Evolutionary conservation across 2,329 filamentous ascomycete species (phyloP), one percentile per base, ranked within the genome.

Genomic region (Sporothrix inflata): DNA sequence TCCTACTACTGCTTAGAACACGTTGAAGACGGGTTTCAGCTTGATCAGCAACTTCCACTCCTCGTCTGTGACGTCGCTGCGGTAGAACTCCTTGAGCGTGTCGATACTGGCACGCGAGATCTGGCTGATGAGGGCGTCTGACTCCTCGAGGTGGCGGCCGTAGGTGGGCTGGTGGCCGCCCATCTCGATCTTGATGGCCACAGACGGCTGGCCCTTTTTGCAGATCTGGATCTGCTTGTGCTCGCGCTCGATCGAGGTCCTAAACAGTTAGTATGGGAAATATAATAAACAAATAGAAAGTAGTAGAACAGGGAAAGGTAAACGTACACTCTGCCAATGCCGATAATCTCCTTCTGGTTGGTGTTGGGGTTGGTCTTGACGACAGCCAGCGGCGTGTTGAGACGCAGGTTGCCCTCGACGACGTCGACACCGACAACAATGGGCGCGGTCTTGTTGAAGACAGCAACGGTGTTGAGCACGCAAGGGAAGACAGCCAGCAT

Each of bases 371-470:
- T 97, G 74, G 87, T 89, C 84, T 93, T 97, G 74, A 99, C 90
- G 3, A 91, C 94, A 1, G 94, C 92, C 76, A 99, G 91, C 7
- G 96, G 96, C 6, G 97, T 98, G 81, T 95, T 93, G 77, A 97
- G 85, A 78, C 90, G 90, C 69, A 99, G 87, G 77, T 90, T 92
- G 40, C 97, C 96, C 74, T 98, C 96, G n/a, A 92, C 83, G 45
- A 98, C 95, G 83, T 99, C 97, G 42, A 98, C 92, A 84, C 96
- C 96, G 66, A 99, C 86, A 73, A 99, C 93, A 77, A 99, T 98
- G 49, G 96, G 96, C 76, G 90, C 89, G 69, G 94, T 97, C 88
- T 99, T 99, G 88, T 98, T 98, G 89, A 99, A 99, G 38, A 99
- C 92, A 19, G 94, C 94, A 51, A 99, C 93, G 0, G 95, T 90